Percentiles rank a stretch among this genome's conserved stretches.
phyloP scores from a whole-genome alignment of 345 rosid genomes.

The Citrus unshiu region DNA sequence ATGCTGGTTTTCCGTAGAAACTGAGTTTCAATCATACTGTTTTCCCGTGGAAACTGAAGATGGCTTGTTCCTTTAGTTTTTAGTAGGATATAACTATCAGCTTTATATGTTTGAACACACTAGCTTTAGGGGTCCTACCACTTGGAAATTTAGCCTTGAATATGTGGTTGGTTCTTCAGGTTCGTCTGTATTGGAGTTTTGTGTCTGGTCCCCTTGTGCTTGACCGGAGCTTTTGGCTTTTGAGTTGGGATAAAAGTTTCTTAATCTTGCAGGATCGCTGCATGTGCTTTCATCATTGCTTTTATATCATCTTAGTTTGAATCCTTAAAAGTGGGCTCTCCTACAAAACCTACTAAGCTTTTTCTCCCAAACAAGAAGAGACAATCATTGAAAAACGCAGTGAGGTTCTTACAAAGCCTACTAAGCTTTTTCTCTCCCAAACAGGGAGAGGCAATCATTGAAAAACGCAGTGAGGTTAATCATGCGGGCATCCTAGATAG shows the following conservation, averaged over 20 bases:
- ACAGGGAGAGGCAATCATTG: constrained; percentile 14
- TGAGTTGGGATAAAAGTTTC: constrained; percentile 11
- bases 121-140: constrained; percentile 29
- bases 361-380: constrained; percentile 12
- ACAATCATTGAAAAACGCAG: constrained; percentile 8
- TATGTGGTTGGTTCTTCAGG: constrained; percentile 9
- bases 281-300: constrained; percentile 9
- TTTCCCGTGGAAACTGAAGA: constrained; percentile 19
- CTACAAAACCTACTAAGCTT: neutral
- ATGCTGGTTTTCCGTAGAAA: constrained; percentile 11
- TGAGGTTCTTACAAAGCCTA: neutral
- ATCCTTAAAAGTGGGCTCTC: constrained; percentile 1
- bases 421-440: constrained; percentile 7
- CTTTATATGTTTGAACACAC: constrained; percentile 9
- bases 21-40: constrained; percentile 11
- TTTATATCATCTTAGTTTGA: constrained; percentile 3
- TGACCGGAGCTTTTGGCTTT: constrained; percentile 15
- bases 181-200: constrained; percentile 9
- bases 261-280: constrained; percentile 16
- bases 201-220: constrained; percentile 13
- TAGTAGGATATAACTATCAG: neutral
- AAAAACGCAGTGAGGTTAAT: constrained; percentile 1
- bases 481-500: constrained; percentile 7
- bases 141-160: constrained; percentile 21
- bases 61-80: constrained; percentile 4